These are phyloP conservation scores for Hypoxylon sp. DNA, from an alignment of 2,329 filamentous ascomycete species.

Conservation along the genomic window DNA sequence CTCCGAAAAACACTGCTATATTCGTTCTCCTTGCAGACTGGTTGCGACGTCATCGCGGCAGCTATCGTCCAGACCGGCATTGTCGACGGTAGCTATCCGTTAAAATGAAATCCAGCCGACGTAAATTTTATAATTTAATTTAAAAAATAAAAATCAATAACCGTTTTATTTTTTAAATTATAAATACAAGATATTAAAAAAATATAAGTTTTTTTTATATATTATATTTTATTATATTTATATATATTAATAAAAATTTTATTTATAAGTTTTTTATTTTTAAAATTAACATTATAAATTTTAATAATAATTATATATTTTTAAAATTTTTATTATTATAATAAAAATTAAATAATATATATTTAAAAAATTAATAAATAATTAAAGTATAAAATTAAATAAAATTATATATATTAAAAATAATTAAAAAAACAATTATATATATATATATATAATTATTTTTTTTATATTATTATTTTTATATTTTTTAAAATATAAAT, in stretches of 20 bases:
- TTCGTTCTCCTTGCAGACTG: constrained; percentile 42
- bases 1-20: constrained; percentile 41
- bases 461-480: neutral
- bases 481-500: neutral
- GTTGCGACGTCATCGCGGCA: constrained; percentile 40
- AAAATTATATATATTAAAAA: neutral
- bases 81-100: constrained; percentile 43
- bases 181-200: neutral
- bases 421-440: neutral
- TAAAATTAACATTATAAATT: too few relatives aligned
- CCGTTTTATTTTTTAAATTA: too few relatives aligned
- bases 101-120: constrained; percentile 34
- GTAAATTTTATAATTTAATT: constrained; percentile 35
- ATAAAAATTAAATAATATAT: neutral
- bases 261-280: too few relatives aligned
- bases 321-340: neutral
- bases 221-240: neutral
- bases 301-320: too few relatives aligned
- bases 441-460: neutral
- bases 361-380: neutral
- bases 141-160: neutral
- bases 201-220: neutral
- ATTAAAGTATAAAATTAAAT: neutral
- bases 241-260: neutral
- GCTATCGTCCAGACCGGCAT: constrained; percentile 43